Percentiles rank a stretch among this genome's conserved stretches.
phyloP scores from a whole-genome alignment of 495 filamentous ascomycete species.

The Astrothelium macrocarpum region DNA sequence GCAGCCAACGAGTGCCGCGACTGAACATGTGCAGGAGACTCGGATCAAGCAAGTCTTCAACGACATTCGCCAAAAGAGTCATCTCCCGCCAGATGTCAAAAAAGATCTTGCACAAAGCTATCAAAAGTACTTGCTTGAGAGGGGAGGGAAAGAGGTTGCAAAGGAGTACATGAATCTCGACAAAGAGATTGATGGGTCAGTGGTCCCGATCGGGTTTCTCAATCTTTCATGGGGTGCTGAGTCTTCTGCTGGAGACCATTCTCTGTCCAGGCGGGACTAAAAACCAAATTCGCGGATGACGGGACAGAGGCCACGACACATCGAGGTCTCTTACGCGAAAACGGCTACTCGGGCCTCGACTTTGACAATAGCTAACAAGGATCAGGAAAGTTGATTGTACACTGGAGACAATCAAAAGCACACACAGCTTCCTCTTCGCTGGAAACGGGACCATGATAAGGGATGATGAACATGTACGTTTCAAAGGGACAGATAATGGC shows the following conservation, averaged over 20 bases:
- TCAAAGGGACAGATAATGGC: no score
- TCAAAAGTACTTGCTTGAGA: constrained; percentile 74
- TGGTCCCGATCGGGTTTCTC: not conserved
- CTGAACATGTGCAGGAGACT: constrained; percentile 56
- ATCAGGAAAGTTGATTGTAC: no score
- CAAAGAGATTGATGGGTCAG: constrained; percentile 65
- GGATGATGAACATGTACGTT: no score
- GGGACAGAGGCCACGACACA: not conserved
- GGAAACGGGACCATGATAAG: no score
- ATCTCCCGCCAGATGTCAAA: constrained; percentile 54
- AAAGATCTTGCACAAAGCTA: constrained; percentile 73
- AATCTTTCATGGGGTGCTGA: not conserved
- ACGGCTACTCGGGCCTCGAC: not conserved
- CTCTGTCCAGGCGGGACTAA: not conserved
- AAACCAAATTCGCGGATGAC: not conserved
- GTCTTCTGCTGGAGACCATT: not conserved
- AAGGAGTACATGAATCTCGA: constrained; percentile 82
- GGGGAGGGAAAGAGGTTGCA: constrained; percentile 71
- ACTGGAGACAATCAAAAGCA: no score
- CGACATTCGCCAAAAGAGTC: constrained; percentile 65
- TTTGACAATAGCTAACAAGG: no score
- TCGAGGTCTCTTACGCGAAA: not conserved
- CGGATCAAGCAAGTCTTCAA: constrained; percentile 74
- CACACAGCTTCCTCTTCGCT: no score
- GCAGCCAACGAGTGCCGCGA: constrained; percentile 58